Evolutionary conservation across 2,329 filamentous ascomycete genomes (phyloP).

Genomic region (Amphichorda felina): DNA sequence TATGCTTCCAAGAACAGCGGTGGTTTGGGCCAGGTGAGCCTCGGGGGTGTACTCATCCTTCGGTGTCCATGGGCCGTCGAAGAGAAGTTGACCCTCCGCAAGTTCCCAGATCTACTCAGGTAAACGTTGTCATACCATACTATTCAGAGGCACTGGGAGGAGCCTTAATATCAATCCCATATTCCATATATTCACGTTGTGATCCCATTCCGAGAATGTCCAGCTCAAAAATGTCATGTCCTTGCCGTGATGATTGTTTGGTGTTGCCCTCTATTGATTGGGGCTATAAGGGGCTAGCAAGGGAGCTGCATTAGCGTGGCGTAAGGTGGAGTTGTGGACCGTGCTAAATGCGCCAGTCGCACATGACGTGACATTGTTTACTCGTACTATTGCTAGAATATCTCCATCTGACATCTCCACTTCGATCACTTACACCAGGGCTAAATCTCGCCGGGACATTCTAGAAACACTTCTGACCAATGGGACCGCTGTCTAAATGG

Average conservation of each 20-base stretch:
- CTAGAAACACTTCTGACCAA: too few relatives aligned
- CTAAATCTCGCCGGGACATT: too few relatives aligned
- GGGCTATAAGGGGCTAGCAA: conserved; percentile 18
- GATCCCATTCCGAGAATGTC: conserved; percentile 8
- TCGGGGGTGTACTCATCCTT: conserved; percentile 8
- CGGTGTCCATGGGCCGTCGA: conserved; percentile 11
- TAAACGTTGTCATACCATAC: not conserved
- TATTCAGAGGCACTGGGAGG: not conserved
- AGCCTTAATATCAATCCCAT: conserved; percentile 7
- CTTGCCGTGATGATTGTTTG: conserved; percentile 17
- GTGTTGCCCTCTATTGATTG: conserved; percentile 22
- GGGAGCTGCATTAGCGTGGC: too few relatives aligned
- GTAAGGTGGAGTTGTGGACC: too few relatives aligned
- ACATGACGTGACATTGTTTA: too few relatives aligned
- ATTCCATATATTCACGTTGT: conserved; percentile 13
- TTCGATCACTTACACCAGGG: too few relatives aligned
- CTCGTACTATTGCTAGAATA: too few relatives aligned
- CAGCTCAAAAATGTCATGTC: too few relatives aligned
- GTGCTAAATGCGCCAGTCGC: too few relatives aligned
- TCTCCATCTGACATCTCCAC: too few relatives aligned
- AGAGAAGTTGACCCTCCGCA: conserved; percentile 6
- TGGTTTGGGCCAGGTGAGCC: conserved; percentile 14
- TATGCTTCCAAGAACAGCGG: conserved; percentile 8
- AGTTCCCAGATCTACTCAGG: conserved; percentile 1
- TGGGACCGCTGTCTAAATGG: too few relatives aligned